Percentiles rank a stretch among this genome's conserved stretches.
These are phyloP conservation scores for Fusarium multiceps DNA, from an alignment of 2,329 filamentous ascomycete genomes.

Conservation along the genomic window DNA sequence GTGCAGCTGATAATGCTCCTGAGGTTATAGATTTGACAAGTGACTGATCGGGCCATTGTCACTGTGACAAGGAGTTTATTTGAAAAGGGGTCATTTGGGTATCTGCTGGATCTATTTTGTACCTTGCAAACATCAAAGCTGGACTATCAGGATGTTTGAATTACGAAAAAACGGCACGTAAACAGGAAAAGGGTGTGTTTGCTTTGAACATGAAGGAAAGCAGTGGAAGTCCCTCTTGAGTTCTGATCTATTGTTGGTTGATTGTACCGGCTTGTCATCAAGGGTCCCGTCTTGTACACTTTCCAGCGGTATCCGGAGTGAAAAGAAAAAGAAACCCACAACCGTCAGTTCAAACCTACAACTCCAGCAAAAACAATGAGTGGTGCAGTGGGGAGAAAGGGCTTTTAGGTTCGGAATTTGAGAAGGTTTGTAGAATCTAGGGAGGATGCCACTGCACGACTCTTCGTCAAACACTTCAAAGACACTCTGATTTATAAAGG, in stretches of 20 bases:
- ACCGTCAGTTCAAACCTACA: not conserved
- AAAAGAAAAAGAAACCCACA: not conserved
- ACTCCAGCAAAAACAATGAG: not conserved
- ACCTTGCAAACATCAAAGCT: no score
- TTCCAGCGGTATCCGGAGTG: no score
- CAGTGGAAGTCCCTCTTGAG: not conserved
- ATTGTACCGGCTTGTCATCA: no score
- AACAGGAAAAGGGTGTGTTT: no score
- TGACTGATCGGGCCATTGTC: not conserved
- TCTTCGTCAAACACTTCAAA: not conserved
- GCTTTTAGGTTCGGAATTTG: not conserved
- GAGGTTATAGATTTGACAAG: conserved; percentile 23
- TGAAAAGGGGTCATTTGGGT: not conserved
- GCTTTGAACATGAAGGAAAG: not conserved
- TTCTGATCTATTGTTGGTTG: no score
- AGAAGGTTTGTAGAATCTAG: not conserved
- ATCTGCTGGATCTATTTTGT: not conserved
- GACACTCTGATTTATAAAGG: no score
- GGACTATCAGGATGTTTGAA: not conserved
- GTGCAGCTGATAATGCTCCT: not conserved
- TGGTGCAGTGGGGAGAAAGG: not conserved
- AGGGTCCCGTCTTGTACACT: no score
- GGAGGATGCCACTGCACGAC: not conserved
- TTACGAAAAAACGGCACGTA: no score
- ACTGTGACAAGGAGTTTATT: not conserved